phyloP scores from a whole-genome alignment of 768 basidiomycete species.

The Leccinum subtestaceum region DNA sequence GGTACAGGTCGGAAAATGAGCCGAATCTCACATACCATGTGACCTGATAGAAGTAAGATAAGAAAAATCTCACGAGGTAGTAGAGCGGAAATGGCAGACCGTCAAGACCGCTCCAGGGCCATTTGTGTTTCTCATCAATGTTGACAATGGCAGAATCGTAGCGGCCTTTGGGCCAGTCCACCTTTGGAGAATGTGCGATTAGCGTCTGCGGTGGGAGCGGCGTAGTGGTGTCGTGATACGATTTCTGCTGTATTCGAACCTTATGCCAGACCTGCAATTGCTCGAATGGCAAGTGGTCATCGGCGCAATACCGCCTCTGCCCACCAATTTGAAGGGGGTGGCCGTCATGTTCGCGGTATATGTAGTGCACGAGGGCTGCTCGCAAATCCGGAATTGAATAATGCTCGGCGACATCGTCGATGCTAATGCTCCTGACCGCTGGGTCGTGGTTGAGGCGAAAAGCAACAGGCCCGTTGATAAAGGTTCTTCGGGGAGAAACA shows the following conservation, averaged over 20 bases:
- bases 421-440: no score
- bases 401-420: no score
- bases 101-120: background rate
- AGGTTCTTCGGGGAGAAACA: no score
- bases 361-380: no score
- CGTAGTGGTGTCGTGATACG: background rate
- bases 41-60: background rate
- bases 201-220: background rate
- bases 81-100: background rate
- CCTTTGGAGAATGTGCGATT: background rate
- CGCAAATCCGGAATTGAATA: no score
- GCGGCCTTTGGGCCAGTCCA: background rate
- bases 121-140: background rate
- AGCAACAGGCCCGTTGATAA: no score
- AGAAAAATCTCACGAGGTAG: background rate
- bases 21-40: background rate
- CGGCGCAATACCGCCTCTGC: background rate
- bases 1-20: background rate
- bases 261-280: background rate
- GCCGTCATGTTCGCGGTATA: no score
- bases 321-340: no score
- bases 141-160: background rate
- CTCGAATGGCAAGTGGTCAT: background rate
- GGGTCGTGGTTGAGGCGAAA: no score
- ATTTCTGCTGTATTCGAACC: background rate